Percentiles rank a stretch among this genome's conserved stretches.
These are phyloP conservation scores for Neonectria neomacrospora DNA, from an alignment of 2,329 filamentous ascomycete species.

Conservation along the genomic window DNA sequence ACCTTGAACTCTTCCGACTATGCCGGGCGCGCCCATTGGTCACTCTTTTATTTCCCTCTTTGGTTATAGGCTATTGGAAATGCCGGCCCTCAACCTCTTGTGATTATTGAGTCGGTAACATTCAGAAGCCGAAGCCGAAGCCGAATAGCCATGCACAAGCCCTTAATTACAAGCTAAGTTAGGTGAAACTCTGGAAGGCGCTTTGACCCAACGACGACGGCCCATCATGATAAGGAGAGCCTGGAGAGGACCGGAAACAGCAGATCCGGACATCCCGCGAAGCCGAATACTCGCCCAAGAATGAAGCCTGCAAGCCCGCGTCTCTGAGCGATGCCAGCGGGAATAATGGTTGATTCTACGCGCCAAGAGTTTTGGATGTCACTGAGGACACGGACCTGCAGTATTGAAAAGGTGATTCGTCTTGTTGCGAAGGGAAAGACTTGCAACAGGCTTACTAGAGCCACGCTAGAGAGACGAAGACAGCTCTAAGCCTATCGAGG, in stretches of 20 bases:
- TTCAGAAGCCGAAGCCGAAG: slow-evolving; percentile 14
- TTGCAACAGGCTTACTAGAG: slow-evolving; percentile 20
- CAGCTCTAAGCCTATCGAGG: slow-evolving; percentile 15
- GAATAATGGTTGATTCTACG: slow-evolving; percentile 10
- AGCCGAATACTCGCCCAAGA: slow-evolving; percentile 9
- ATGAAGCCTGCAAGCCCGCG: background rate
- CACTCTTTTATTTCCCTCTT: background rate
- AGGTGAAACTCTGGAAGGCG: slow-evolving; percentile 42
- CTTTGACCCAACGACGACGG: slow-evolving; percentile 35
- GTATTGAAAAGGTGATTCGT: slow-evolving; percentile 23
- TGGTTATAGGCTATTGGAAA: slow-evolving; percentile 1
- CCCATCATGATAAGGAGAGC: slow-evolving; percentile 23
- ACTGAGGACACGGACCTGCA: slow-evolving; percentile 4
- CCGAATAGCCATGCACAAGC: slow-evolving; percentile 7
- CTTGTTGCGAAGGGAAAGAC: slow-evolving; percentile 9
- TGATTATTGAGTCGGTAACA: slow-evolving; percentile 7
- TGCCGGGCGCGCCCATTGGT: no score
- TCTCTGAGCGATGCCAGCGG: slow-evolving; percentile 15
- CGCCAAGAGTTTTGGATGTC: background rate
- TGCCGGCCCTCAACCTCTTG: background rate
- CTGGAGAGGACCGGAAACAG: slow-evolving; percentile 18
- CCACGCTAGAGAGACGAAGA: slow-evolving; percentile 19
- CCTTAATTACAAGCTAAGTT: slow-evolving; percentile 36
- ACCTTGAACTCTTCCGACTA: background rate
- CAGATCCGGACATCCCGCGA: slow-evolving; percentile 13